Base-by-base conservation (phyloP, 495 filamentous ascomycete genomes). In the Paragyromitra xinjiangensis region DNA sequence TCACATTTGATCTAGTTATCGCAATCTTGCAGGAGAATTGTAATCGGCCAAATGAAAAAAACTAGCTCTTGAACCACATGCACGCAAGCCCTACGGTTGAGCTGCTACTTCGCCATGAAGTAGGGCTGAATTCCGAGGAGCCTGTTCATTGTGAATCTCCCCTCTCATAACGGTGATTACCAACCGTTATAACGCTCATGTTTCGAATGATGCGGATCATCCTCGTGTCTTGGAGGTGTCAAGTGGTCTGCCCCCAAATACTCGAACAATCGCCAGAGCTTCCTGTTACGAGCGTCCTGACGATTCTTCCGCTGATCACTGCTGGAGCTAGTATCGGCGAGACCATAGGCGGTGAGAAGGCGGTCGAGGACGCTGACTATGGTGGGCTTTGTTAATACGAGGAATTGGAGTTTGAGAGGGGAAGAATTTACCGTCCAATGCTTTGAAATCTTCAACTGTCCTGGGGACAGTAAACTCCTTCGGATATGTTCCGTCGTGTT, bases 381-480 rank as follows among this genome's bases (percentile, higher is more conserved):
- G 6, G 11, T 16, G 6, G 24, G 37, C 14, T 6, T 22, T 63
- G 6, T 40, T 7, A 61, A 6, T 62, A 42, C 51, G 14, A 37
- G 48, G 37, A 22, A 34, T n/a, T 42, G 1, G n/a, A 9, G 12
- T 1, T 26, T 11, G n/a, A 34, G 19, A 42, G 12, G 1, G 44
- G 58, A 3, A 64, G 44, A 24, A 74, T 44, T 55, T 44, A 78
- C 71, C 24, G 19, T 79, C 74, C 66, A 79, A 71, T 0, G 66
- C 45, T 19, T 55, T 76, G 9, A 79, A 72, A 8, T 77, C 56
- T n/a, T 79, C 59, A 1, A 66, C 44, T 48, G 74, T 79, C 42
- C 64, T 76, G 3, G 77, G 65, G 6, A 77, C 16, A n/a, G 29
- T 8, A 6, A 79, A 79, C 24, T 79, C 77, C 29, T 51, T 71